Evolutionary conservation across 73 alveolate species (phyloP).

Genomic region (Paramecium primaurelia): DNA sequence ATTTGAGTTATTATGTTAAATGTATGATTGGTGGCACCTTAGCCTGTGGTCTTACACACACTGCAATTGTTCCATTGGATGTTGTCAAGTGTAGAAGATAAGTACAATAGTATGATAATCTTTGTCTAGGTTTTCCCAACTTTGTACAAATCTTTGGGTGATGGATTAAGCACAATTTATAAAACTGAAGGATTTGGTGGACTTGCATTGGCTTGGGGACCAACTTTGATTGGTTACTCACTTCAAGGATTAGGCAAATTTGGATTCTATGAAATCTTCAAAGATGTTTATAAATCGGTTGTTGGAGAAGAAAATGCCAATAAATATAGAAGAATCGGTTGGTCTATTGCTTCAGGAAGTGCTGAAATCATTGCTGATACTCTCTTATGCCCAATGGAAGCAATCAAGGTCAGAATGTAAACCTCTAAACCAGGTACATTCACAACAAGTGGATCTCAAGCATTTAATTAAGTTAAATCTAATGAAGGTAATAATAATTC

Average conservation of each 20-base stretch:
- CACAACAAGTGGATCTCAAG: constrained; percentile 69
- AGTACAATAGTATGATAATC: constrained; percentile 40
- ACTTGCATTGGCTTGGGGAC: constrained; percentile 91
- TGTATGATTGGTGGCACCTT: constrained; percentile 93
- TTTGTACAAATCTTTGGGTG: constrained; percentile 61
- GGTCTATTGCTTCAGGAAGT: constrained; percentile 83
- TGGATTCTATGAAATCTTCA: constrained; percentile 94
- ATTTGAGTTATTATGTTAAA: constrained; percentile 77
- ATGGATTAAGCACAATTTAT: constrained; percentile 71
- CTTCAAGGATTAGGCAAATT: constrained; percentile 88
- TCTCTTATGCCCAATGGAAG: constrained; percentile 86
- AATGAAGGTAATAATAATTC: not conserved
- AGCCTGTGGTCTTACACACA: constrained; percentile 92
- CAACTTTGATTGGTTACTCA: constrained; percentile 88
- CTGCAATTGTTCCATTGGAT: constrained; percentile 85
- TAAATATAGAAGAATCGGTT: constrained; percentile 80
- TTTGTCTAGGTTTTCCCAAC: constrained; percentile 17
- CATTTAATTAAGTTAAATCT: constrained; percentile 59
- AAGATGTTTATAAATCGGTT: constrained; percentile 86
- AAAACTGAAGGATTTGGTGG: constrained; percentile 80
- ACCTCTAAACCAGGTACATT: constrained; percentile 73
- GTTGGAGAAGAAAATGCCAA: constrained; percentile 84
- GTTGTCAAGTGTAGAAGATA: constrained; percentile 88
- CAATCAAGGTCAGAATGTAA: constrained; percentile 88
- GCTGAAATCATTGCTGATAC: constrained; percentile 92